Evolutionary conservation across 495 filamentous ascomycete species (phyloP).

Genomic region (Lasiosphaeris hirsuta): DNA sequence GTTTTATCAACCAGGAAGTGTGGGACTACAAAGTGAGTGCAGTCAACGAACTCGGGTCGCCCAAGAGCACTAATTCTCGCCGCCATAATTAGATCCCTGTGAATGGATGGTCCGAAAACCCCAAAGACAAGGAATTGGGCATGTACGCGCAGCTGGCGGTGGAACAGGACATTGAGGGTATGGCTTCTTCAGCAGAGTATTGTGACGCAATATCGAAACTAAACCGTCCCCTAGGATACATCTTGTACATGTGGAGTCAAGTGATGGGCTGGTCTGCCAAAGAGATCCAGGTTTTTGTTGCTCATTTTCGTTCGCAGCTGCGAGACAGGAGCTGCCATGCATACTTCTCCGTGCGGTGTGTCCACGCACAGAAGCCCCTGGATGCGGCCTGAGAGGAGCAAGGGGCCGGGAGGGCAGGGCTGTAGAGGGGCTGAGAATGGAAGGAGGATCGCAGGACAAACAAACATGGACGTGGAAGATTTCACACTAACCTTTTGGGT

Average conservation of each 20-base stretch:
- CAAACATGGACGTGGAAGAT: no score
- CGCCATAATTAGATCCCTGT: neutral
- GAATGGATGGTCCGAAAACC: constrained; percentile 22
- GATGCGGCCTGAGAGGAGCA: no score
- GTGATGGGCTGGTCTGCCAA: constrained; percentile 26
- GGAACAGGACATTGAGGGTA: constrained; percentile 30
- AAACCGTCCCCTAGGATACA: constrained; percentile 17
- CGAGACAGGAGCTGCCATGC: constrained; percentile 16
- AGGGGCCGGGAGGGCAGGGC: no score
- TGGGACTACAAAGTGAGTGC: constrained; percentile 13
- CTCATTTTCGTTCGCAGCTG: constrained; percentile 19
- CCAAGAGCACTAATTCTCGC: neutral
- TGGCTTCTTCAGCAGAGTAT: neutral
- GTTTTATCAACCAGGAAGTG: constrained; percentile 41
- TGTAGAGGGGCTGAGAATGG: no score
- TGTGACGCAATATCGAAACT: neutral
- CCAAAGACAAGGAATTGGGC: constrained; percentile 50
- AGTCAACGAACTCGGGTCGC: neutral
- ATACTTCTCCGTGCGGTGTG: neutral
- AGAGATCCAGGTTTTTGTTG: constrained; percentile 17
- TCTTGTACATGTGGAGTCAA: constrained; percentile 31
- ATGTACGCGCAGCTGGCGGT: constrained; percentile 19
- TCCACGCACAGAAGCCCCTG: no score
- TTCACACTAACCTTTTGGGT: no score
- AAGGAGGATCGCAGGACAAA: no score